Conservation (phyloP, 2,329 filamentous ascomycete genomes). For the Xylaria multiplex region DNA sequence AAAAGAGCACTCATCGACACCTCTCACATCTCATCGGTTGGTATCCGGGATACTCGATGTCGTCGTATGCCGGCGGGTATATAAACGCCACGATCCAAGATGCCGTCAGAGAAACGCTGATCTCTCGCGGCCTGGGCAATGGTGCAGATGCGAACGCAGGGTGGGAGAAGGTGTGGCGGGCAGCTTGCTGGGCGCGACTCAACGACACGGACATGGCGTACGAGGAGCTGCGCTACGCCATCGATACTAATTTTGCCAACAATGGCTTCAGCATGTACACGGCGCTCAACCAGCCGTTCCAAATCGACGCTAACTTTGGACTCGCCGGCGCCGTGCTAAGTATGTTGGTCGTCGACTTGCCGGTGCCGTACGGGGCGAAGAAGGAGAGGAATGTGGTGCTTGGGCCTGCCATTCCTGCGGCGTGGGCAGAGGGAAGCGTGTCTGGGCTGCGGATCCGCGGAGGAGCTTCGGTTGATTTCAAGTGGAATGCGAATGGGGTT, state of each 20-base stretch:
- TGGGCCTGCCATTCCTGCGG: constrained; percentile 58
- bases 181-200: constrained; percentile 65
- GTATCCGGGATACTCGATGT: constrained; percentile 63
- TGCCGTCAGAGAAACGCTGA: constrained; percentile 58
- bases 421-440: constrained; percentile 58
- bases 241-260: constrained; percentile 59
- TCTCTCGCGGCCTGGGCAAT: constrained; percentile 56
- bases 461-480: constrained; percentile 56
- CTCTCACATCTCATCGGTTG: constrained; percentile 66
- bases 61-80: constrained; percentile 56
- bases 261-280: constrained; percentile 65
- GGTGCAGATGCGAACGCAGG: constrained; percentile 61
- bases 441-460: constrained; percentile 57
- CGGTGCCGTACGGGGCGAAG: constrained; percentile 40
- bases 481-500: constrained; percentile 51
- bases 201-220: constrained; percentile 62
- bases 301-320: constrained; percentile 70
- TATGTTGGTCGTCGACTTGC: constrained; percentile 63
- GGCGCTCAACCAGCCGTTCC: constrained; percentile 59
- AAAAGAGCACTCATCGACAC: constrained; percentile 53
- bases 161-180: constrained; percentile 68
- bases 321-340: constrained; percentile 59
- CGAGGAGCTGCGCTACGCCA: constrained; percentile 58
- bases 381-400: constrained; percentile 53
- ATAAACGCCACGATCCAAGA: constrained; percentile 54